These are phyloP conservation scores for Ustilago trichophora DNA, from an alignment of 1,284 basidiomycete genomes.

Conservation along the genomic window DNA sequence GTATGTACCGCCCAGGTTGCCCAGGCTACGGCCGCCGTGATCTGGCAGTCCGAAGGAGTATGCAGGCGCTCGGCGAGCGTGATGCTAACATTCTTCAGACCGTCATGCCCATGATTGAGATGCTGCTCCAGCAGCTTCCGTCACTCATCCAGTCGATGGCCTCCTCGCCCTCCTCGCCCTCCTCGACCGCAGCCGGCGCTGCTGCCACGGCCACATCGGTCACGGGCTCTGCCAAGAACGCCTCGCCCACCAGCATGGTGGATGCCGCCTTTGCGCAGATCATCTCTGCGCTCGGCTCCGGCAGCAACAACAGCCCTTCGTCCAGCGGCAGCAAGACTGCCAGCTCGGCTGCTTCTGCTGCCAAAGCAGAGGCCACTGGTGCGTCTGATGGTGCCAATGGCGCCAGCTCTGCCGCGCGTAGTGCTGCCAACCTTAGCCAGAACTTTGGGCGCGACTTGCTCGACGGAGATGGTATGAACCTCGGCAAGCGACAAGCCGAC, in stretches of 20 bases:
- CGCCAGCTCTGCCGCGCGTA: conserved; percentile 24
- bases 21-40: conserved; percentile 55
- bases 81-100: conserved; percentile 36
- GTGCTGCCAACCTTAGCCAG: conserved; percentile 45
- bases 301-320: not conserved
- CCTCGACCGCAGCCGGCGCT: conserved; percentile 9
- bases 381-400: conserved; percentile 1
- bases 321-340: conserved; percentile 11
- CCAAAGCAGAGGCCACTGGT: conserved; percentile 11
- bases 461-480: conserved; percentile 44
- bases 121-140: conserved; percentile 43
- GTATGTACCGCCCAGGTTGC: conserved; percentile 54
- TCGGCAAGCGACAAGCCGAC: conserved; percentile 28
- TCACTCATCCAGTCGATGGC: conserved; percentile 24
- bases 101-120: conserved; percentile 49
- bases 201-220: conserved; percentile 28
- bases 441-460: conserved; percentile 37
- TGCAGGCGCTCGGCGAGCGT: conserved; percentile 29
- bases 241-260: conserved; percentile 24
- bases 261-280: conserved; percentile 36
- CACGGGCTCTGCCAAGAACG: conserved; percentile 11
- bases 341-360: conserved; percentile 1
- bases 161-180: conserved; percentile 16
- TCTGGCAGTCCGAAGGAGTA: conserved; percentile 29
- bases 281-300: conserved; percentile 28